Percentiles rank a stretch among this genome's conserved stretches.
These are phyloP conservation scores for Mucor irregularis DNA, from an alignment of 371 early-diverging fungal species.

Conservation along the genomic window DNA sequence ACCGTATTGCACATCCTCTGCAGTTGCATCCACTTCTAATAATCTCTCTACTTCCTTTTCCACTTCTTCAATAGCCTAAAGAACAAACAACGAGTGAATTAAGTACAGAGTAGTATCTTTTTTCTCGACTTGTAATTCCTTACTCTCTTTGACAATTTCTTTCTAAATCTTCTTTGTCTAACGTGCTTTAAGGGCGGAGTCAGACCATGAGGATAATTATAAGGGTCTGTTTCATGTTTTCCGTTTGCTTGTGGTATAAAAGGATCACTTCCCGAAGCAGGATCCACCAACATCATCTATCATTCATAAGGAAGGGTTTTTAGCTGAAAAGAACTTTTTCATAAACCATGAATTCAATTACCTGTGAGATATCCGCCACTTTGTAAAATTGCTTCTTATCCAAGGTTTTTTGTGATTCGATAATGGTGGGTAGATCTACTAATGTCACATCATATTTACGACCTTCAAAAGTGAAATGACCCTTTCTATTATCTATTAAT, in stretches of 20 bases:
- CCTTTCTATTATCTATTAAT: slow-evolving; percentile 74
- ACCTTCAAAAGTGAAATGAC: slow-evolving; percentile 66
- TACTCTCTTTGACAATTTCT: slow-evolving; percentile 82
- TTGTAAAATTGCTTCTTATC: slow-evolving; percentile 97
- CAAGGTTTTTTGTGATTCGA: slow-evolving; percentile 94
- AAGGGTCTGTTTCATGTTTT: slow-evolving; percentile 50
- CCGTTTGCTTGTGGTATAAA: slow-evolving; percentile 29
- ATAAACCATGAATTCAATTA: slow-evolving; percentile 24
- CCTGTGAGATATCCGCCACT: slow-evolving; percentile 96
- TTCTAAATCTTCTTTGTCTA: slow-evolving; percentile 86
- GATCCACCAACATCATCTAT: slow-evolving; percentile 67
- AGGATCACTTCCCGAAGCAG: slow-evolving; percentile 28
- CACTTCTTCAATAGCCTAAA: slow-evolving; percentile 84
- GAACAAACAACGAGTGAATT: too few species aligned
- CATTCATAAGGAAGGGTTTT: background rate
- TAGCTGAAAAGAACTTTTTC: background rate
- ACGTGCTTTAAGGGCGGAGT: slow-evolving; percentile 91
- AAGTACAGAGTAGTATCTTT: background rate
- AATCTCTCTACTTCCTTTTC: slow-evolving; percentile 88
- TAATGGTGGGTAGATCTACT: slow-evolving; percentile 94
- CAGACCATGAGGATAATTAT: slow-evolving; percentile 82
- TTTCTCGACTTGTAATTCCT: slow-evolving; percentile 9
- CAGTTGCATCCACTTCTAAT: slow-evolving; percentile 80
- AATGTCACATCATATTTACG: slow-evolving; percentile 64
- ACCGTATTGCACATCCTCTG: slow-evolving; percentile 76